Percentiles rank a stretch among this genome's conserved stretches.
phyloP scores from a whole-genome alignment of 768 basidiomycete genomes.

The Pleurotus giganteus region DNA sequence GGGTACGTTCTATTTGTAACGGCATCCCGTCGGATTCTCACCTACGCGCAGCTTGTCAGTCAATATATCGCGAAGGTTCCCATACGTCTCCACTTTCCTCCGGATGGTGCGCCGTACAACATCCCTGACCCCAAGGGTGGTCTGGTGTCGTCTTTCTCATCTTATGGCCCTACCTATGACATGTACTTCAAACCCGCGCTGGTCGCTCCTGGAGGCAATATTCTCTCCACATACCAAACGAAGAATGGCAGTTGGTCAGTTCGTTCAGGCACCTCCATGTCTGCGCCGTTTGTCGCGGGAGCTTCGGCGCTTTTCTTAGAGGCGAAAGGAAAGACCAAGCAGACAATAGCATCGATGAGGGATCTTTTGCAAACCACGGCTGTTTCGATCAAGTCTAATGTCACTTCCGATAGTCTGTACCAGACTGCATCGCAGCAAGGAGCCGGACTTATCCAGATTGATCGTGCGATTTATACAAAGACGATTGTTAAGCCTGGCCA shows the following conservation, averaged over 20 bases:
- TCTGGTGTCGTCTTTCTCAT: slow-evolving; percentile 46
- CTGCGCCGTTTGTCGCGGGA: slow-evolving; percentile 41
- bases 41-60: slow-evolving; percentile 24
- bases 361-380: slow-evolving; percentile 48
- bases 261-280: slow-evolving; percentile 39
- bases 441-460: slow-evolving; percentile 55
- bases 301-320: slow-evolving; percentile 37
- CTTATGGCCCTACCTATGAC: slow-evolving; percentile 44
- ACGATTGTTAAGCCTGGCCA: slow-evolving; percentile 54
- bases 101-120: slow-evolving; percentile 23
- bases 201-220: slow-evolving; percentile 48
- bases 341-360: slow-evolving; percentile 16
- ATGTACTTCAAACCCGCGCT: slow-evolving; percentile 41
- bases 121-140: slow-evolving; percentile 51
- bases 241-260: slow-evolving; percentile 33
- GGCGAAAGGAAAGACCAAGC: slow-evolving; percentile 28
- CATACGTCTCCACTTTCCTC: slow-evolving; percentile 32
- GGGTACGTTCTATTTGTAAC: slow-evolving; percentile 33
- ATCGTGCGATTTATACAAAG: slow-evolving; percentile 50
- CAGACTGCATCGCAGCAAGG: slow-evolving; percentile 55
- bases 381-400: slow-evolving; percentile 36
- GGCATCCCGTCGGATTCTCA: neutral
- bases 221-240: slow-evolving; percentile 43
- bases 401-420: slow-evolving; percentile 45
- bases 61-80: slow-evolving; percentile 25